Evolutionary conservation across 306 rosid genomes (phyloP).

Genomic region (Vigna trinervia): DNA sequence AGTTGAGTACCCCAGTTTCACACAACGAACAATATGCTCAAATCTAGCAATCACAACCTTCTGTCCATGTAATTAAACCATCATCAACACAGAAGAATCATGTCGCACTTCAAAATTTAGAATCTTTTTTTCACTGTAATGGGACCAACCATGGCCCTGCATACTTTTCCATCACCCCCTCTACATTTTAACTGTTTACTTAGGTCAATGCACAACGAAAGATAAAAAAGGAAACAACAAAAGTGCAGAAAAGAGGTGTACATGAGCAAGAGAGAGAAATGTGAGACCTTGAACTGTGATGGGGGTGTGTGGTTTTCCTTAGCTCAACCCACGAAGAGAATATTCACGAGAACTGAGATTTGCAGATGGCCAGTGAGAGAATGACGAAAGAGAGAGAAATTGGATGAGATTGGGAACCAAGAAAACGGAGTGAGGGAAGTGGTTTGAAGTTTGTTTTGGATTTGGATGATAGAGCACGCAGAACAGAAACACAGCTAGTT

Average conservation of each 20-base stretch:
- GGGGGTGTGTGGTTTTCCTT: neutral
- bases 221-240: neutral
- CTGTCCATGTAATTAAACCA: neutral
- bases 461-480: slow-evolving; percentile 21
- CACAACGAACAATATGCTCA: neutral
- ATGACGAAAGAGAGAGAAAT: neutral
- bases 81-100: slow-evolving; percentile 2
- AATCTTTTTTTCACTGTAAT: neutral
- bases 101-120: neutral
- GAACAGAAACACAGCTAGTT: neutral
- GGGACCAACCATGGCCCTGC: slow-evolving; percentile 21
- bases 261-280: slow-evolving; percentile 48
- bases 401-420: slow-evolving; percentile 8
- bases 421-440: neutral
- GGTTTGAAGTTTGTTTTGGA: neutral
- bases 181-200: neutral
- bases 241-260: slow-evolving; percentile 7
- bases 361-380: slow-evolving; percentile 13
- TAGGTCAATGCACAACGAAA: neutral
- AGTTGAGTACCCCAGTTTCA: neutral
- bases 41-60: neutral
- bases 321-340: neutral
- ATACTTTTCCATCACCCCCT: slow-evolving; percentile 6
- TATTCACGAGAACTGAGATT: neutral
- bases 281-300: slow-evolving; percentile 18